A percentile compares a stretch with the other conserved stretches of the same genome.
Evolutionary conservation across 2,329 filamentous ascomycete species (phyloP).

Genomic region (Aspergillus ibericus): DNA sequence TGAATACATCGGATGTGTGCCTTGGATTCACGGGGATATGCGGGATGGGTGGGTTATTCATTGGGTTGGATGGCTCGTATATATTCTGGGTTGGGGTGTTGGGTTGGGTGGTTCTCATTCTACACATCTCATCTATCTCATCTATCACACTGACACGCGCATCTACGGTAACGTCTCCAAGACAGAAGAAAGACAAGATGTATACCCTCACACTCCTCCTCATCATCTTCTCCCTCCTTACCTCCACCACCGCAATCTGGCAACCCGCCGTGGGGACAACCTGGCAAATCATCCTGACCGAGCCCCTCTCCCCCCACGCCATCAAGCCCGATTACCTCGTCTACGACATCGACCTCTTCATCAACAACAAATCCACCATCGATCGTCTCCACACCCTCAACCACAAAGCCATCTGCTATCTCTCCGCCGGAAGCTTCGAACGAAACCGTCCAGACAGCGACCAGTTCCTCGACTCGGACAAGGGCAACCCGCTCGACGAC

Average conservation of each 20-base stretch:
- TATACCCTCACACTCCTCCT: no score
- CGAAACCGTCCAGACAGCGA: slow-evolving; percentile 59
- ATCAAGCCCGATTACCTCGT: slow-evolving; percentile 34
- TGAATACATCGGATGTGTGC: no score
- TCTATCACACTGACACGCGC: no score
- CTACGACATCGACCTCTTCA: slow-evolving; percentile 64
- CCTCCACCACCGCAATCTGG: slow-evolving; percentile 43
- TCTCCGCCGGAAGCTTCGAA: slow-evolving; percentile 70
- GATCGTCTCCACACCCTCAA: slow-evolving; percentile 49
- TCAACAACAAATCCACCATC: slow-evolving; percentile 51
- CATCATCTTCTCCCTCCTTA: no score
- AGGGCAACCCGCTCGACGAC: slow-evolving; percentile 52
- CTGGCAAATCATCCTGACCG: slow-evolving; percentile 63
- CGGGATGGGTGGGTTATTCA: no score
- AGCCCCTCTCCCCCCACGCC: slow-evolving; percentile 50
- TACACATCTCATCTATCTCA: no score
- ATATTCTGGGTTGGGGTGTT: no score
- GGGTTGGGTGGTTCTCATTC: no score
- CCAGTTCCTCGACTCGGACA: slow-evolving; percentile 56
- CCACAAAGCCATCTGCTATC: slow-evolving; percentile 71
- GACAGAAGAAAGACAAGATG: no score
- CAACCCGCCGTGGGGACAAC: slow-evolving; percentile 52
- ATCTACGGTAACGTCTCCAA: no score
- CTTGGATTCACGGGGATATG: no score
- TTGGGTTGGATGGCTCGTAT: no score